Evolutionary conservation across 2,329 filamentous ascomycete species (phyloP), one percentile per base, ranked within the genome.

Genomic region (Ampelomyces quisqualis): DNA sequence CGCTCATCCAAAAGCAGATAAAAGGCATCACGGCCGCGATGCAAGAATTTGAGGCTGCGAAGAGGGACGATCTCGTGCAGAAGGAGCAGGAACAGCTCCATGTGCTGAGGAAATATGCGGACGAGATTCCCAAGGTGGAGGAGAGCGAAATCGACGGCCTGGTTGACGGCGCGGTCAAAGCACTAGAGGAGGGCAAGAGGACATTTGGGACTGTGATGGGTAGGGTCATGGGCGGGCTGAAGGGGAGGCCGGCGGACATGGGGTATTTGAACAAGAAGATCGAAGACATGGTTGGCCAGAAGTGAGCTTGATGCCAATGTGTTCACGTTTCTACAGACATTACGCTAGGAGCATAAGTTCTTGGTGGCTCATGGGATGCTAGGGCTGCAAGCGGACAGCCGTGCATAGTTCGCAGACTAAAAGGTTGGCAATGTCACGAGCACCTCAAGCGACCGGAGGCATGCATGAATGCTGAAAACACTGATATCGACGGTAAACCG

Each of bases 11-110:
- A 49, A 85, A 83, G 68, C 78, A 81, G 36, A 77, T 79, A 15
- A 76, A 77, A 29, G 72, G 77, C 2, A 74, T 77, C 3, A 70
- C 77, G 34, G 78, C 82, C 13, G 81, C 86, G 1, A 75, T 74
- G 11, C 72, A 73, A 23, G 84, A 90, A 61, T 88, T 87, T 65
- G 72, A 74, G 41, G 69, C 67, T 1, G 85, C 82, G 1, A 80
- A 80, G 3, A 75, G 88, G 26, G 70, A 77, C 17, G 88, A 91
- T 62, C 69, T 91, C 23, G 84, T 79, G 0, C 78, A 81, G 41
- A 86, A 86, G 70, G 86, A 91, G 71, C 72, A 80, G 47, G 72
- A 70, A 8, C 85, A 90, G 69, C 70, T 85, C 34, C 69, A 69
- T 21, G 75, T 91, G 2, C 61, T 90, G 56, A 75, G 84, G 26